Conservation (phyloP, 78 protist genomes). For the Creolimax fragrantissima region DNA sequence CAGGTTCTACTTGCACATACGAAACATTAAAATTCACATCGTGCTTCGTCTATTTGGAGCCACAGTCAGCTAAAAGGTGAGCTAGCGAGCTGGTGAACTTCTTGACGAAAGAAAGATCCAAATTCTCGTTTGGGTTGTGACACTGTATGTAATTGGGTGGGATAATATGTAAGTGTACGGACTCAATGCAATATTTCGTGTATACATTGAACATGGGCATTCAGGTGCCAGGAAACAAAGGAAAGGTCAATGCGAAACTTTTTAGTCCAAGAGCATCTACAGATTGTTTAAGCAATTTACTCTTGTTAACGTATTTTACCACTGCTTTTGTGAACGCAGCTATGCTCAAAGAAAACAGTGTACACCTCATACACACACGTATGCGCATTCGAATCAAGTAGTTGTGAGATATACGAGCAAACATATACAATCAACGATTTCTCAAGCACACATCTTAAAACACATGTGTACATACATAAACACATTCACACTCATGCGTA, state of each 20-base stretch:
- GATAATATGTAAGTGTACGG: background rate
- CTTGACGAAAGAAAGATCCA: background rate
- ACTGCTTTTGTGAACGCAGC: background rate
- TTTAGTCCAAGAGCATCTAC: background rate
- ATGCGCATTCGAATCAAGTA: background rate
- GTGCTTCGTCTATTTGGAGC: too few species aligned
- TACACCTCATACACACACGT: background rate
- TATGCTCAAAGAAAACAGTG: too few species aligned
- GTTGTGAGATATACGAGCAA: background rate
- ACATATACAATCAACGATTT: background rate
- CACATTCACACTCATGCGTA: background rate
- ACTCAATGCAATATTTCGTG: background rate
- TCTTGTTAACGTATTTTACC: background rate
- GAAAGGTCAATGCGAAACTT: background rate
- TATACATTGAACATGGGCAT: background rate
- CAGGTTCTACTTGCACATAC: too few species aligned
- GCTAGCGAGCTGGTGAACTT: background rate
- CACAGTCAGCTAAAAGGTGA: background rate
- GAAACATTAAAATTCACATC: too few species aligned
- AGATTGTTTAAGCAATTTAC: background rate
- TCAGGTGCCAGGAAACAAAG: background rate
- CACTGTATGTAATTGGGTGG: background rate
- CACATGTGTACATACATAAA: background rate
- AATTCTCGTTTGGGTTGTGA: background rate
- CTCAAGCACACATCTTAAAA: background rate